These are phyloP conservation scores for Ophiorrhiza pumila DNA, from an alignment of 257 asterid species.

Conservation along the genomic window DNA sequence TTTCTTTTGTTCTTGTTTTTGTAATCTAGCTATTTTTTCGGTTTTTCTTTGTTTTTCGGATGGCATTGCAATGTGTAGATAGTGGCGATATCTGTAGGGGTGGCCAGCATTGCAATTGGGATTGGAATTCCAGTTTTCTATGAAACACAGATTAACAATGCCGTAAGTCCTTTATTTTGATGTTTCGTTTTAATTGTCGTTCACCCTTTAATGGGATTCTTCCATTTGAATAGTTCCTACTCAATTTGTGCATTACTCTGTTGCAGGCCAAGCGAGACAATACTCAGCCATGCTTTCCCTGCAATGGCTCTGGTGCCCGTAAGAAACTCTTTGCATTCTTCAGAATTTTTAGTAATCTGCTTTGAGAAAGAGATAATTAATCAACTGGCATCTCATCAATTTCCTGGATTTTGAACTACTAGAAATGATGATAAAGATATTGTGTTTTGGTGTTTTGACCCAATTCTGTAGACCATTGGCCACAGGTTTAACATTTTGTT, in stretches of 20 bases:
- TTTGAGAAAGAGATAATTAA: not conserved
- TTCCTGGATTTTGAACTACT: not conserved
- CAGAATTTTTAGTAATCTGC: not conserved
- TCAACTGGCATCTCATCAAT: not conserved
- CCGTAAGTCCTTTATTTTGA: slow-evolving; percentile 42
- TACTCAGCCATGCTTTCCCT: slow-evolving; percentile 95
- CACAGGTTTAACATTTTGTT: not conserved
- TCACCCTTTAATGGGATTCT: not conserved
- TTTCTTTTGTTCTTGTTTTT: not conserved
- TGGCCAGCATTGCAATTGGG: slow-evolving; percentile 78
- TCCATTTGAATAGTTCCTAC: not conserved
- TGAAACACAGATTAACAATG: slow-evolving; percentile 79
- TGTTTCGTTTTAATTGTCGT: not conserved
- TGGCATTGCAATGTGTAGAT: slow-evolving; percentile 41
- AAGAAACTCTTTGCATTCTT: slow-evolving; percentile 31
- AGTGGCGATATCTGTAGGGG: slow-evolving; percentile 79
- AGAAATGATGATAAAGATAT: not conserved
- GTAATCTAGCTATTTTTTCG: not conserved
- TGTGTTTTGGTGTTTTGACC: not conserved
- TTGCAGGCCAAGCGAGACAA: slow-evolving; percentile 84
- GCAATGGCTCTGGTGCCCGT: slow-evolving; percentile 92
- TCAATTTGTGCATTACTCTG: not conserved
- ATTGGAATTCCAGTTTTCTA: slow-evolving; percentile 92
- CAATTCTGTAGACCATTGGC: not conserved
- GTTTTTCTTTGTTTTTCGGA: not conserved